Conservation (phyloP, 345 rosid genomes). For the Stellera chamaejasme region DNA sequence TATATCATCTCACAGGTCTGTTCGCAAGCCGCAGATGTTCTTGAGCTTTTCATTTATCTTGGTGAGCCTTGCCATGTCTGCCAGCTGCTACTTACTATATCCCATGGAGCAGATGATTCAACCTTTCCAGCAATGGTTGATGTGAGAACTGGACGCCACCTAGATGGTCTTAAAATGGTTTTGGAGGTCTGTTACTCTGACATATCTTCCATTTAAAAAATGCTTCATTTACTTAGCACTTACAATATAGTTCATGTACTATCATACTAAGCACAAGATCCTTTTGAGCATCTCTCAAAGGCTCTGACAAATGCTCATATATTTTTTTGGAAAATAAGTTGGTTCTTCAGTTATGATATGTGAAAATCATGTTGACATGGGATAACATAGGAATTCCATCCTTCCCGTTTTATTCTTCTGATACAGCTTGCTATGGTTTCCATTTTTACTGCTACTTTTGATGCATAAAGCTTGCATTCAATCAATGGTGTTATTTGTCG, state of each 20-base stretch:
- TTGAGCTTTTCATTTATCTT: constrained; percentile 82
- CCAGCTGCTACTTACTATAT: constrained; percentile 77
- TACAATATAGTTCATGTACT: no score
- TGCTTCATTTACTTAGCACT: no score
- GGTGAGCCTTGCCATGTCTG: constrained; percentile 96
- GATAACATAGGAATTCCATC: background rate
- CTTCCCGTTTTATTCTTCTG: background rate
- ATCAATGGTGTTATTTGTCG: no score
- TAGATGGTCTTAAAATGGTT: constrained; percentile 79
- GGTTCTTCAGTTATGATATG: constrained; percentile 6
- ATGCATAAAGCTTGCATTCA: no score
- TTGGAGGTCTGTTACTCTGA: constrained; percentile 52
- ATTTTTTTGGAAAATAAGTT: background rate
- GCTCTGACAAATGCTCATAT: background rate
- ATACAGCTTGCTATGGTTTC: no score
- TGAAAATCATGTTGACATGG: background rate
- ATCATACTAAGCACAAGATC: no score
- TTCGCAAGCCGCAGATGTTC: constrained; percentile 74
- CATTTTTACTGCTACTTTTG: no score
- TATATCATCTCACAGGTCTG: constrained; percentile 51
- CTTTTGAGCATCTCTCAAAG: background rate
- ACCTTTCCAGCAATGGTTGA: constrained; percentile 79
- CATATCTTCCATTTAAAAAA: background rate
- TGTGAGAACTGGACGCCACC: constrained; percentile 74
- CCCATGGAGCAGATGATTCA: constrained; percentile 92